phyloP scores from a whole-genome alignment of 1,139 yeast species.

The Diutina mesorugosa region DNA sequence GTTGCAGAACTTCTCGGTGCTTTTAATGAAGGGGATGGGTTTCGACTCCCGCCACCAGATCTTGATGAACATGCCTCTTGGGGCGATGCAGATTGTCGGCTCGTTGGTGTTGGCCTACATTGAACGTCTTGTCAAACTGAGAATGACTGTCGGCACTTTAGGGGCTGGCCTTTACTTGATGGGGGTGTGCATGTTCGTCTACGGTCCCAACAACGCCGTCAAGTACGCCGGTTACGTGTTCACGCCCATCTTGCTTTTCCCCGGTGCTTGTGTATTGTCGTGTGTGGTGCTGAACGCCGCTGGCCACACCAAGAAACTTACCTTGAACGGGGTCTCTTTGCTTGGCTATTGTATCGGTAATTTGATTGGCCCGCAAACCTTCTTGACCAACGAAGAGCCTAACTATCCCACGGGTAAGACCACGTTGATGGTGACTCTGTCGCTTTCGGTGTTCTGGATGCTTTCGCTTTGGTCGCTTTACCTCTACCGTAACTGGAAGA shows the following conservation, averaged over 20 bases:
- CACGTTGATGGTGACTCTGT: slow-evolving; percentile 12
- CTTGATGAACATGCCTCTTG: slow-evolving; percentile 23
- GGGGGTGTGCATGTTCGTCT: slow-evolving; percentile 9
- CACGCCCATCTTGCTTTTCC: not conserved
- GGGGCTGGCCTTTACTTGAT: slow-evolving; percentile 8
- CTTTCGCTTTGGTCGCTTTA: slow-evolving; percentile 10
- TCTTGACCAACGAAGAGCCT: not conserved
- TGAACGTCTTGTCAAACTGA: not conserved
- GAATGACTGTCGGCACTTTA: not conserved
- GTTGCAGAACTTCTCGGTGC: slow-evolving; percentile 33
- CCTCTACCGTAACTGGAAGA: not conserved
- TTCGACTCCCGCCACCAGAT: slow-evolving; percentile 23
- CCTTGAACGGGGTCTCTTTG: not conserved
- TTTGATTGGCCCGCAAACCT: slow-evolving; percentile 1
- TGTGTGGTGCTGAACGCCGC: not conserved
- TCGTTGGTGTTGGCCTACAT: slow-evolving; percentile 16
- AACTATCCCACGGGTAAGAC: not conserved
- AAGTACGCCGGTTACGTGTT: slow-evolving; percentile 3
- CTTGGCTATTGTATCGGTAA: slow-evolving; percentile 1
- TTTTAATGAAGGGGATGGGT: slow-evolving; percentile 32
- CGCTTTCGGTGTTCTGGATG: slow-evolving; percentile 14
- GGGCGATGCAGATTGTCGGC: slow-evolving; percentile 27
- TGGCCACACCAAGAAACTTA: slow-evolving; percentile 2
- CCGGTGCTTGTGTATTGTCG: not conserved
- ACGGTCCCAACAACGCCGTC: not conserved